Evolutionary conservation across 257 asterid genomes (phyloP), one percentile per base, ranked within the genome.

Genomic region (Rubia yunnanensis): DNA sequence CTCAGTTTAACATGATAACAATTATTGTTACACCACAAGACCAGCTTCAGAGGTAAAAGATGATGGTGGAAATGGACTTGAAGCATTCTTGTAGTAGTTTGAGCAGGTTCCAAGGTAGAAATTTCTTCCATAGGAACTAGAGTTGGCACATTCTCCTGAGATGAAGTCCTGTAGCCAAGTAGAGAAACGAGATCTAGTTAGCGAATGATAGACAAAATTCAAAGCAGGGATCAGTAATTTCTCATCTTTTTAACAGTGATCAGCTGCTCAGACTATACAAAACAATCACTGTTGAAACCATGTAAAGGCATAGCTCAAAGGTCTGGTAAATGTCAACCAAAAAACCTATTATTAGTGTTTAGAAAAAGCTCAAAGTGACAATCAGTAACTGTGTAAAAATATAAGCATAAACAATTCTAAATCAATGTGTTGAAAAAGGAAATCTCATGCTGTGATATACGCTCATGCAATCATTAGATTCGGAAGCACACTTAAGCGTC

Each of bases 51-150:
- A 65, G 97, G 97, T 82, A 94, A 81, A 62, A 90, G 88, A 82
- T 94, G 99, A 78, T 90, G 97, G 71, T 80, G 88, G 76, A 94
- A 94, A 44, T 71, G 94, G 74, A 86, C 95, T 73, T 94, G 91
- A 80, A 94, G 82, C 39, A 68, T 65, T 77, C 82, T 81, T 66
- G 67, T 73, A 65, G 66, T 63, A 63, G 88, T 78, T 76, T 83
- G 84, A 73, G 85, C 89, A 74, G 89, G 96, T 48, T 77, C 83
- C 61, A 94, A 91, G 63, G 54, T 62, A 66, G 57, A 68, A 71
- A 90, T 85, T 76, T 86, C 94, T 60, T 89, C 95, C 92, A 90
- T 82, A 53, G 88, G 87, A 72, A 83, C 78, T 39, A 85, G 70
- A 61, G 81, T 77, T 50, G 82, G 76, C 68, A 77, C 84, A 66